Conservation (phyloP, 2,329 filamentous ascomycete species). For the Trichoderma sp. region DNA sequence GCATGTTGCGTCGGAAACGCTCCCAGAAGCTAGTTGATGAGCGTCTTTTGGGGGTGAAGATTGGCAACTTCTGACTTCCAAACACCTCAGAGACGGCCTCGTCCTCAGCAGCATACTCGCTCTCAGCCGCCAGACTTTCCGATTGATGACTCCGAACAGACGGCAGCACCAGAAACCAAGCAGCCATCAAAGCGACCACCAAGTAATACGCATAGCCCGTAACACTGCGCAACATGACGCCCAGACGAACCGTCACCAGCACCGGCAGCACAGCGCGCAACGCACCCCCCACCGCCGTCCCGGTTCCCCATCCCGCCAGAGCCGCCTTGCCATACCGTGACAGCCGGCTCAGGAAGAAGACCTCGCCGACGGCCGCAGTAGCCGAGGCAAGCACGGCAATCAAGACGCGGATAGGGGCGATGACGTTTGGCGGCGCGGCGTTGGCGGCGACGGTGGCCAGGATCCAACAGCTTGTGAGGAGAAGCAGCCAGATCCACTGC, state of each 20-base stretch:
- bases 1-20: neutral
- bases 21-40: neutral
- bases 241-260: neutral
- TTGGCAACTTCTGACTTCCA: neutral
- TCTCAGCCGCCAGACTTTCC: neutral
- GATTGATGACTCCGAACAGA: neutral
- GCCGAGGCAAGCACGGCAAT: slow-evolving; percentile 38
- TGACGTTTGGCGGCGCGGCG: slow-evolving; percentile 38
- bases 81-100: neutral
- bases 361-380: slow-evolving; percentile 38
- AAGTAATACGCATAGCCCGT: slow-evolving; percentile 1
- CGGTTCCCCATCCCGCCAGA: slow-evolving; percentile 43
- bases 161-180: slow-evolving; percentile 8
- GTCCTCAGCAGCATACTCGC: too few relatives aligned
- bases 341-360: slow-evolving; percentile 40
- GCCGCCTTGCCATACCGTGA: slow-evolving; percentile 38
- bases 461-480: slow-evolving; percentile 36
- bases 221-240: neutral
- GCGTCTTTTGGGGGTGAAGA: neutral
- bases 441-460: neutral
- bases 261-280: neutral
- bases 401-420: slow-evolving; percentile 37
- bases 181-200: neutral
- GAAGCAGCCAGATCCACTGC: slow-evolving; percentile 37
- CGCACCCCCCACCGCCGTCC: slow-evolving; percentile 38